Conservation (phyloP, 2,329 filamentous ascomycete species). For the Leptosphaerulina australis region DNA sequence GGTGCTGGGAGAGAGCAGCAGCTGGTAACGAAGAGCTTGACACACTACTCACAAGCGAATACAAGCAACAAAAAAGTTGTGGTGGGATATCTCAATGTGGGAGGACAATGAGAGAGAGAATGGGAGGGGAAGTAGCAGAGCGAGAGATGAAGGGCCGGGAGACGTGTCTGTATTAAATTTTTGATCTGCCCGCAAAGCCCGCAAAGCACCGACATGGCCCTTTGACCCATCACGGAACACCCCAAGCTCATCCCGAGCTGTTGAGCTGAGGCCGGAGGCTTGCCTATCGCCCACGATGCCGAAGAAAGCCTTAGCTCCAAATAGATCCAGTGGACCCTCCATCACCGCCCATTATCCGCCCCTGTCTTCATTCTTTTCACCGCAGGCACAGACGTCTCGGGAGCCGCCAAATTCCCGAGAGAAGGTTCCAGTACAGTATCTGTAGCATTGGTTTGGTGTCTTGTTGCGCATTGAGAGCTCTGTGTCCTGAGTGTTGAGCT, state of each 20-base stretch:
- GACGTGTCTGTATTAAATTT: constrained; percentile 36
- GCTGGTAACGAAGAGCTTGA: constrained; percentile 7
- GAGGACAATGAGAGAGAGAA: constrained; percentile 13
- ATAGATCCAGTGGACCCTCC: constrained; percentile 5
- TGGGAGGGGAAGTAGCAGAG: constrained; percentile 14
- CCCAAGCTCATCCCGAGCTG: constrained; percentile 45
- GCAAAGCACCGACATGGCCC: constrained; percentile 15
- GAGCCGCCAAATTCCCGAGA: constrained; percentile 1
- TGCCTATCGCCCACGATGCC: constrained; percentile 39
- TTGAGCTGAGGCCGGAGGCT: constrained; percentile 42
- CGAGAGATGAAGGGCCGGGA: constrained; percentile 13
- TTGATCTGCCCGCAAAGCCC: constrained; percentile 16
- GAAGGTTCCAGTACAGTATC: constrained; percentile 11
- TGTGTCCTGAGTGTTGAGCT: constrained; percentile 10
- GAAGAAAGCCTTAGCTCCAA: constrained; percentile 29
- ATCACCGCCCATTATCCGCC: constrained; percentile 7
- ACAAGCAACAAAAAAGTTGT: constrained; percentile 6
- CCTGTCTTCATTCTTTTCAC: constrained; percentile 15
- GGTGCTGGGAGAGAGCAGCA: constrained; percentile 18
- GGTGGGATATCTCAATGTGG: constrained; percentile 12
- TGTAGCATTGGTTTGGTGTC: background rate
- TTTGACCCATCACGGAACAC: constrained; percentile 22
- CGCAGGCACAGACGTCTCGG: constrained; percentile 25
- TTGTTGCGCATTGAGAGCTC: constrained; percentile 2
- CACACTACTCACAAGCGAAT: constrained; percentile 13